Percentiles rank a stretch among this genome's conserved stretches.
phyloP scores from a whole-genome alignment of 1,139 yeast genomes.

The Yamadazyma mexicana region DNA sequence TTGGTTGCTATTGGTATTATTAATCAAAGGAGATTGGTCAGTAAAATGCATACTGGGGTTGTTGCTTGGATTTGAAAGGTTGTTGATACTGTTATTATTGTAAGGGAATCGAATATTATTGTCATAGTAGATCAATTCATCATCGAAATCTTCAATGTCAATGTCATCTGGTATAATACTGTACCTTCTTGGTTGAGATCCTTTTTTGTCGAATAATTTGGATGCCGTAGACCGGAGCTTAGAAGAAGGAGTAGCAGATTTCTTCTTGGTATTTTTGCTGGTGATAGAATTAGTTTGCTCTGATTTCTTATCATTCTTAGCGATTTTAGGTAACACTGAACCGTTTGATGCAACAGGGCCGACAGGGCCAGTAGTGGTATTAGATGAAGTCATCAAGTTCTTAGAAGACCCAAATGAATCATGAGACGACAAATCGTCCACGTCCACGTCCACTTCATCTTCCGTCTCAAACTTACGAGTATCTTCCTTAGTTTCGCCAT shows the following conservation, averaged over 20 bases:
- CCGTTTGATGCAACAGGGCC: background rate
- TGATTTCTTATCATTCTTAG: background rate
- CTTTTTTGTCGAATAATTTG: constrained; percentile 67
- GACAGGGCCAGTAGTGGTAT: constrained; percentile 11
- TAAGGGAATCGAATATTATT: constrained; percentile 43
- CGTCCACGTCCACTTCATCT: constrained; percentile 27
- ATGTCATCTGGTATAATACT: constrained; percentile 71
- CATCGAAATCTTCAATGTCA: constrained; percentile 65
- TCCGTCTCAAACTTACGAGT: constrained; percentile 16
- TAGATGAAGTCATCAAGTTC: constrained; percentile 13
- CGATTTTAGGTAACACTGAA: background rate
- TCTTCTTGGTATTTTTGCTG: constrained; percentile 27
- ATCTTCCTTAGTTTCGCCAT: constrained; percentile 6
- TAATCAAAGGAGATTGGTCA: constrained; percentile 35
- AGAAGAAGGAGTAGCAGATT: constrained; percentile 35
- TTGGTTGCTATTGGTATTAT: constrained; percentile 18
- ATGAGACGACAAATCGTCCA: constrained; percentile 33
- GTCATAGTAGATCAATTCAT: constrained; percentile 51
- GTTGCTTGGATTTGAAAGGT: constrained; percentile 12
- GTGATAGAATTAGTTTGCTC: constrained; percentile 20
- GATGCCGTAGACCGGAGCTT: constrained; percentile 67
- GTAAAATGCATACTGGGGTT: constrained; percentile 20
- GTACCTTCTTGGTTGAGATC: constrained; percentile 69
- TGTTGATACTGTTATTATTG: constrained; percentile 21
- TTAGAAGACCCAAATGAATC: constrained; percentile 20